Conservation (phyloP, 768 basidiomycete species). For the Kwoniella dendrophila region DNA sequence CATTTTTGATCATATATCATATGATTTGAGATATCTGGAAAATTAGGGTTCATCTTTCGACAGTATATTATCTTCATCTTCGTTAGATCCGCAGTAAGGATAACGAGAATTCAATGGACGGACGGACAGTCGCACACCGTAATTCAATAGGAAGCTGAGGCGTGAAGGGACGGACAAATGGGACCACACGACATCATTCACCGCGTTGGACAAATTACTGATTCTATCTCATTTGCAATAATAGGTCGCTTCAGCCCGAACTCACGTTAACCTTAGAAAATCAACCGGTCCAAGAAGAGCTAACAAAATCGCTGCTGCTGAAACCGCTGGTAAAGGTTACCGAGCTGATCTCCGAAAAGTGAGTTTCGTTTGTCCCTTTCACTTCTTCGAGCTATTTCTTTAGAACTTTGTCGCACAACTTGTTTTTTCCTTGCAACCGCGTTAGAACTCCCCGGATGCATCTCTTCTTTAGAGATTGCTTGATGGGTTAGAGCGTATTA, state of each 20-base stretch:
- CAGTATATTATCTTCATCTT: too few relatives aligned
- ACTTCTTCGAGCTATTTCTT: not conserved
- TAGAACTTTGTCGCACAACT: not conserved
- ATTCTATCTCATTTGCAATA: not conserved
- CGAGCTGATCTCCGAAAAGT: constrained; percentile 55
- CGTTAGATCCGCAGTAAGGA: too few relatives aligned
- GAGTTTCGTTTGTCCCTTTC: constrained; percentile 24
- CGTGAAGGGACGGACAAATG: not conserved
- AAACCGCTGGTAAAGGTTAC: constrained; percentile 55
- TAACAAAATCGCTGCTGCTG: constrained; percentile 55
- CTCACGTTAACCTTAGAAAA: constrained; percentile 43
- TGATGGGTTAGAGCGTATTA: constrained; percentile 50
- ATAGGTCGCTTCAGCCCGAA: constrained; percentile 49
- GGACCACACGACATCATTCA: not conserved
- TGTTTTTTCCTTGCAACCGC: constrained; percentile 30
- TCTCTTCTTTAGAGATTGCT: constrained; percentile 14
- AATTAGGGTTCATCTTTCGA: too few relatives aligned
- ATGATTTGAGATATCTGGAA: too few relatives aligned
- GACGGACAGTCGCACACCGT: too few relatives aligned
- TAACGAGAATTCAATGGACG: too few relatives aligned
- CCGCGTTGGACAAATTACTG: not conserved
- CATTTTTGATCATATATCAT: too few relatives aligned
- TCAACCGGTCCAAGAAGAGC: constrained; percentile 50
- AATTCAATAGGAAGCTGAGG: not conserved
- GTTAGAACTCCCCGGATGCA: constrained; percentile 49